These are phyloP conservation scores for Elaphomyces granulatus DNA, from an alignment of 495 filamentous ascomycete genomes.

Conservation along the genomic window DNA sequence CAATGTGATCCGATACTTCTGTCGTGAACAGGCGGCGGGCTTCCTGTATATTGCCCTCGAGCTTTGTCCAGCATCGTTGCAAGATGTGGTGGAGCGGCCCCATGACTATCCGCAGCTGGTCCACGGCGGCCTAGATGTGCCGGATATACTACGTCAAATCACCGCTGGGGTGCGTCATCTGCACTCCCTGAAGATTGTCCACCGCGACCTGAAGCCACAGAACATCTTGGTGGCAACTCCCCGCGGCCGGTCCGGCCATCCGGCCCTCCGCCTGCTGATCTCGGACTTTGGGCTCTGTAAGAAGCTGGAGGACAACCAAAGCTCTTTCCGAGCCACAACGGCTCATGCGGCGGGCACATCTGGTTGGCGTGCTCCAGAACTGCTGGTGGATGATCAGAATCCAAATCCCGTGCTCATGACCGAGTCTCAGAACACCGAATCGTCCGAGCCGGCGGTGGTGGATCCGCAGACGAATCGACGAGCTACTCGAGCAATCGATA, in stretches of 20 bases:
- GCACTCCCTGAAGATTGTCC: constrained; percentile 85
- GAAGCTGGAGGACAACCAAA: constrained; percentile 90
- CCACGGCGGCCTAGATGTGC: constrained; percentile 37
- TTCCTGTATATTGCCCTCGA: constrained; percentile 96
- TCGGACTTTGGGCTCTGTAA: constrained; percentile 98
- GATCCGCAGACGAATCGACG: constrained; percentile 55
- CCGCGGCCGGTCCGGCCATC: constrained; percentile 20
- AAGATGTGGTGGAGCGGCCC: constrained; percentile 69
- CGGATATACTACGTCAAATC: constrained; percentile 67
- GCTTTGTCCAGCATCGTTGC: constrained; percentile 85
- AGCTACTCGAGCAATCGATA: constrained; percentile 89
- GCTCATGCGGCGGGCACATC: constrained; percentile 86
- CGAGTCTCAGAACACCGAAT: constrained; percentile 35
- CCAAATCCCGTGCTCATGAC: constrained; percentile 7
- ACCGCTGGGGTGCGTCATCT: constrained; percentile 75
- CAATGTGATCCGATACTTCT: constrained; percentile 93
- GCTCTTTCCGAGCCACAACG: constrained; percentile 86
- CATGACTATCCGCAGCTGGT: constrained; percentile 43
- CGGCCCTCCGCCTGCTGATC: constrained; percentile 59
- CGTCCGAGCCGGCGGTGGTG: constrained; percentile 43
- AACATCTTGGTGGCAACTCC: constrained; percentile 72
- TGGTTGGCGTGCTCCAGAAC: constrained; percentile 91
- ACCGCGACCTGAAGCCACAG: constrained; percentile 93
- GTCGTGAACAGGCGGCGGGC: constrained; percentile 71
- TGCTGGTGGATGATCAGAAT: constrained; percentile 55